Conservation (phyloP, 495 filamentous ascomycete genomes). For the Tuber calosporum region DNA sequence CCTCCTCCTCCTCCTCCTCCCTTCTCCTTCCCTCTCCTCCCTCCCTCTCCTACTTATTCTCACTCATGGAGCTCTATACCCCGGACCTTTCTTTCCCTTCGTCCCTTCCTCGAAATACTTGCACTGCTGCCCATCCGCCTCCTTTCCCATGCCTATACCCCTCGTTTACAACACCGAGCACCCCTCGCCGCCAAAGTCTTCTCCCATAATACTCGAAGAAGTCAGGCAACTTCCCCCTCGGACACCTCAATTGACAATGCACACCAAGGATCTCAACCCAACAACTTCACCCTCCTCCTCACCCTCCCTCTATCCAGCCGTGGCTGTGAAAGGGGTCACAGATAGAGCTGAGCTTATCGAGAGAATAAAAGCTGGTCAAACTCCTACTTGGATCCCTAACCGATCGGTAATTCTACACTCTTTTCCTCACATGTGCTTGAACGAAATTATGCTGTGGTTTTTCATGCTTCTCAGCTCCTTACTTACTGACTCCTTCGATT, state of each 20-base stretch:
- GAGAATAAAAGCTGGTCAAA: constrained; percentile 72
- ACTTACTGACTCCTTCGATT: constrained; percentile 14
- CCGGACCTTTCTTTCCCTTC: constrained; percentile 5
- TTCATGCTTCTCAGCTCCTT: constrained; percentile 26
- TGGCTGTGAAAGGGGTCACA: constrained; percentile 33
- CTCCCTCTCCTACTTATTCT: constrained; percentile 24
- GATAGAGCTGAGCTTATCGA: constrained; percentile 76
- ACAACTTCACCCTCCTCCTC: constrained; percentile 14
- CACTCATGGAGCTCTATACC: constrained; percentile 33
- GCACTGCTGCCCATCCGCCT: constrained; percentile 9
- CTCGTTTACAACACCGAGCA: constrained; percentile 34
- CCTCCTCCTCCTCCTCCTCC: constrained; percentile 6
- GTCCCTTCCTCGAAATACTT: constrained; percentile 14
- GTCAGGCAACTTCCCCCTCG: constrained; percentile 18
- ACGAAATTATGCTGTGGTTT: constrained; percentile 18
- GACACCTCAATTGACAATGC: constrained; percentile 20
- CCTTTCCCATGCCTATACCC: constrained; percentile 18
- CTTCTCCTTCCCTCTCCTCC: not conserved
- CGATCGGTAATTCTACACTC: constrained; percentile 52
- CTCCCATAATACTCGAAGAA: constrained; percentile 13
- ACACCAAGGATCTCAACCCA: constrained; percentile 26
- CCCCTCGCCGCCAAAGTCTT: constrained; percentile 17
- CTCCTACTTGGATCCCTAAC: constrained; percentile 64
- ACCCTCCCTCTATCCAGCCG: constrained; percentile 27
- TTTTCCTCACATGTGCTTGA: constrained; percentile 1